Base-by-base conservation (phyloP, 139 green algal genomes). In the Diplosphaera chodatii region DNA sequence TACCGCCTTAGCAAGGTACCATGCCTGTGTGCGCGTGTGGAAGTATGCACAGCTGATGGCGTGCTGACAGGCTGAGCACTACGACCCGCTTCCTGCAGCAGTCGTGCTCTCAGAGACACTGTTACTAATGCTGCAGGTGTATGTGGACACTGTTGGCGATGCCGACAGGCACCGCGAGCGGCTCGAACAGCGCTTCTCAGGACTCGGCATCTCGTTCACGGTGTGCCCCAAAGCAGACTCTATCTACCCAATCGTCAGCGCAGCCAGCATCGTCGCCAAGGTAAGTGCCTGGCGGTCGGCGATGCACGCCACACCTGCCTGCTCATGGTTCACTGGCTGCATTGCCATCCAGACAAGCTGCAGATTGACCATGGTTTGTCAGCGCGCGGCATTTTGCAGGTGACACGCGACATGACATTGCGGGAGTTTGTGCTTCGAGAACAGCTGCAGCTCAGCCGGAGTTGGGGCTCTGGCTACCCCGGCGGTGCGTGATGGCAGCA, bases 91-190 rank as follows among this genome's bases (percentile, higher is more conserved):
- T n/a, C n/a, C n/a, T n/a, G n/a, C n/a, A n/a, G n/a, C n/a, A n/a
- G n/a, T n/a, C n/a, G n/a, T n/a, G n/a, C n/a, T n/a, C n/a, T n/a
- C n/a, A n/a, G n/a, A n/a, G n/a, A n/a, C n/a, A n/a, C n/a, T n/a
- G n/a, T n/a, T n/a, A n/a, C n/a, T n/a, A n/a, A n/a, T n/a, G n/a
- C 28, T 31, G 1, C 73, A 90, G 84, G 81, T 94, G 1, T 98
- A 89, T 74, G 85, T 98, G 6, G 94, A 98, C 78, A 98, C 94
- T 1, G 87, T 98, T 13, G 94, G 94, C 13, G 91, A 98, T 68
- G 75, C 93, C 6, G 86, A 85, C 1, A 79, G 81, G 84, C 87
- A 93, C 80, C n/a, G 70, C 34, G 62, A 40, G 1, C 67, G 72
- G 8, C 78, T 88, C 32, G 33, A 34, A 0, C 59, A 75, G 13